Evolutionary conservation across 495 filamentous ascomycete genomes (phyloP).

Genomic region (Talaromyces trachyspermus): DNA sequence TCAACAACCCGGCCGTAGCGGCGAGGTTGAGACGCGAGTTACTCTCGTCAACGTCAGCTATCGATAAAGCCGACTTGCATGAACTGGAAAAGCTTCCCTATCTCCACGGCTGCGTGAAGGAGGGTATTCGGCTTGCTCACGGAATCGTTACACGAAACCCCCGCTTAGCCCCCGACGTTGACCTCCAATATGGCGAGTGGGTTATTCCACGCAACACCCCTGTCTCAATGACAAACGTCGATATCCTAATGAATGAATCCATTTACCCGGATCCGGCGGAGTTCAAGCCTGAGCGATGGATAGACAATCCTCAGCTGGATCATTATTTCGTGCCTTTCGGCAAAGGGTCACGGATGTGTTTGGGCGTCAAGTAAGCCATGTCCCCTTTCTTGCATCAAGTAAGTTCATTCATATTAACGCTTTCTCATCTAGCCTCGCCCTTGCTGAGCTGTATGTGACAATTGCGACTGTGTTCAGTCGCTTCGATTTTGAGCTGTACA

Average conservation of each 20-base stretch:
- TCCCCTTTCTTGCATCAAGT: not conserved
- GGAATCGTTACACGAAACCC: conserved; percentile 23
- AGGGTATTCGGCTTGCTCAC: conserved; percentile 31
- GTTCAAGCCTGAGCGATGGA: conserved; percentile 37
- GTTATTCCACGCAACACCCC: conserved; percentile 27
- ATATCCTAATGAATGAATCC: conserved; percentile 28
- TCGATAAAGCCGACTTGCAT: conserved; percentile 7
- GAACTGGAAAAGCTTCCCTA: conserved; percentile 28
- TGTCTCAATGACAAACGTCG: conserved; percentile 29
- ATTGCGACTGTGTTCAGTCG: conserved; percentile 30
- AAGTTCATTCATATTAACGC: not conserved
- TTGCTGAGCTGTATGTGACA: conserved; percentile 30
- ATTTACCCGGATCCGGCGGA: conserved; percentile 28
- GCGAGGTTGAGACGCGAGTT: conserved; percentile 18
- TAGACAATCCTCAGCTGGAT: conserved; percentile 15
- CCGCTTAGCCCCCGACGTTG: conserved; percentile 7
- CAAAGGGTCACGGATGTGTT: conserved; percentile 18
- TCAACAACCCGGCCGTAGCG: conserved; percentile 13
- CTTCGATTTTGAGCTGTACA: conserved; percentile 28
- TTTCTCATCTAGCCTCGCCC: conserved; percentile 23
- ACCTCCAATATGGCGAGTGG: conserved; percentile 1
- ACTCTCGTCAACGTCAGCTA: conserved; percentile 13
- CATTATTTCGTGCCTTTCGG: conserved; percentile 18
- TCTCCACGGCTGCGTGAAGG: conserved; percentile 31
- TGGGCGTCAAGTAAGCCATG: conserved; percentile 28